Evolutionary conservation across 1,284 basidiomycete genomes (phyloP).

Genomic region (Pascua guehoae): DNA sequence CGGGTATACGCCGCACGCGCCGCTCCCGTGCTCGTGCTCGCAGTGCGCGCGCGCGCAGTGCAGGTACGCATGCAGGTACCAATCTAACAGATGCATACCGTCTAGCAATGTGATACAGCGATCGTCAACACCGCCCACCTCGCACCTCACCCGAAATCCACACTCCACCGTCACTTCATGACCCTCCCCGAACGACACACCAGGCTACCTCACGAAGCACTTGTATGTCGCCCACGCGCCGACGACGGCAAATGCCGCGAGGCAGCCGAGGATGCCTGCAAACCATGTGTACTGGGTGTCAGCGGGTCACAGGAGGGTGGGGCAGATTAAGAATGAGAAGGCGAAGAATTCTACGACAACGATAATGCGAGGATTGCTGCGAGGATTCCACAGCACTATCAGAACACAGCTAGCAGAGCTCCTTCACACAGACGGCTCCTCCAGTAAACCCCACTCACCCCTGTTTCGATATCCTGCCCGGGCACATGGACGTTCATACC

Average conservation of each 20-base stretch:
- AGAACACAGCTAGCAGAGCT: too few relatives aligned
- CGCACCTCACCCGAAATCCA: background rate
- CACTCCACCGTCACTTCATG: background rate
- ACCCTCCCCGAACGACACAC: too few relatives aligned
- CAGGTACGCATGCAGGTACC: too few relatives aligned
- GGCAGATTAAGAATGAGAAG: too few relatives aligned
- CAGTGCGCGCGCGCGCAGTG: too few relatives aligned
- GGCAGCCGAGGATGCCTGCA: slow-evolving; percentile 70
- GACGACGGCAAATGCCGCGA: slow-evolving; percentile 71
- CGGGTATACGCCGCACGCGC: too few relatives aligned
- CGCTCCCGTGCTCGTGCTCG: too few relatives aligned
- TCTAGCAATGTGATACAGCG: too few relatives aligned
- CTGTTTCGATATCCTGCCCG: slow-evolving; percentile 62
- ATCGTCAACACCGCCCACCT: too few relatives aligned
- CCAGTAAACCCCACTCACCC: slow-evolving; percentile 26
- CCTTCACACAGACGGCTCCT: too few relatives aligned
- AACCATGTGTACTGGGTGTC: slow-evolving; percentile 62
- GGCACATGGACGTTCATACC: slow-evolving; percentile 60
- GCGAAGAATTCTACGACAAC: background rate
- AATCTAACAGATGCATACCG: too few relatives aligned
- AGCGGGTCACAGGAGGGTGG: background rate
- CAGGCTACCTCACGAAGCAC: slow-evolving; percentile 12
- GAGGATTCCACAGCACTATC: too few relatives aligned
- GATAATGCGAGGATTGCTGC: background rate
- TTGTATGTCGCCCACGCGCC: slow-evolving; percentile 69